These are phyloP conservation scores for Xylariaceae sp. DNA, from an alignment of 2,329 filamentous ascomycete genomes.

Conservation along the genomic window DNA sequence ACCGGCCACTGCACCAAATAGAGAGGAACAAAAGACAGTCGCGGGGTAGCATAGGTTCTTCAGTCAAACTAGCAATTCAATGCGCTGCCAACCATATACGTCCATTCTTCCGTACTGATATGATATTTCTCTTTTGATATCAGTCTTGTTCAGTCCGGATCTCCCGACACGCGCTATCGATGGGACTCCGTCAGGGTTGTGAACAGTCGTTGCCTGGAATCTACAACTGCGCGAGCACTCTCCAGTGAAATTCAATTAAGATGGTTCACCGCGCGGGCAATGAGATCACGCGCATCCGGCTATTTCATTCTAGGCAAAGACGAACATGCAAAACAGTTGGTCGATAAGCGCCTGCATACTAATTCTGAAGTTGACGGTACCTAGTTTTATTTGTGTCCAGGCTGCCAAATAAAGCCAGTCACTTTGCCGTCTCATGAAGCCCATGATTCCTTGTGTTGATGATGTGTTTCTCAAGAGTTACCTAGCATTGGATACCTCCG, in stretches of 20 bases:
- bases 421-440: too few species aligned
- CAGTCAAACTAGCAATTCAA: constrained; percentile 25
- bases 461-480: too few species aligned
- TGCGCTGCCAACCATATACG: constrained; percentile 14
- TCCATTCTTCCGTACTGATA: constrained; percentile 6
- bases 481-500: too few species aligned
- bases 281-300: not conserved
- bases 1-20: constrained; percentile 5
- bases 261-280: not conserved
- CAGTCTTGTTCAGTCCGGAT: not conserved
- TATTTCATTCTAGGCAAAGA: not conserved
- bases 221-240: not conserved
- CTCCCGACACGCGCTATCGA: not conserved
- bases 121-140: constrained; percentile 6
- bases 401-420: too few species aligned
- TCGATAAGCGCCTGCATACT: not conserved
- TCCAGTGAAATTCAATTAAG: not conserved
- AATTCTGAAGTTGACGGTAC: too few species aligned
- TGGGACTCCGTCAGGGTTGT: not conserved
- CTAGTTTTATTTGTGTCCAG: too few species aligned
- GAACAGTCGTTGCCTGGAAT: not conserved
- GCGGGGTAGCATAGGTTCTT: constrained; percentile 27
- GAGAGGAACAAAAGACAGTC: constrained; percentile 15
- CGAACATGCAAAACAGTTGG: not conserved
- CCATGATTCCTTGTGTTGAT: too few species aligned